These are phyloP conservation scores for Anthostomella pinea DNA, from an alignment of 2,329 filamentous ascomycete species.

Conservation along the genomic window DNA sequence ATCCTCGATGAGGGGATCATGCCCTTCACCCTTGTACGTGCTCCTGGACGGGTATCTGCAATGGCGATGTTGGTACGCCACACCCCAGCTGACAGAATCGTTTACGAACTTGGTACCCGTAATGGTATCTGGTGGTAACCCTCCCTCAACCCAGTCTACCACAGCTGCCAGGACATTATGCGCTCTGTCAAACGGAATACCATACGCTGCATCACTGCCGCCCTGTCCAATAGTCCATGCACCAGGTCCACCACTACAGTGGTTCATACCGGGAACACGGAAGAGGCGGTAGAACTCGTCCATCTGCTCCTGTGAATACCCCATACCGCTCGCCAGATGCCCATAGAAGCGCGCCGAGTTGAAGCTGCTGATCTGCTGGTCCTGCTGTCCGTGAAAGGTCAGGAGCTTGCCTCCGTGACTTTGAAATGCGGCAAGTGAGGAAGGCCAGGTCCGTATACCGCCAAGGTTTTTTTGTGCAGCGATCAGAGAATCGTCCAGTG, in stretches of 20 bases:
- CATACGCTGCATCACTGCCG: slow-evolving; percentile 13
- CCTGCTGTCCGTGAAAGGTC: slow-evolving; percentile 37
- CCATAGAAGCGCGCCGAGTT: slow-evolving; percentile 47
- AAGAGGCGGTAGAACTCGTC: slow-evolving; percentile 44
- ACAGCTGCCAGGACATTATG: slow-evolving; percentile 46
- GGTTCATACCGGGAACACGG: slow-evolving; percentile 45
- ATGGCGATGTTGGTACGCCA: slow-evolving; percentile 33
- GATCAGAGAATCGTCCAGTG: slow-evolving; percentile 32
- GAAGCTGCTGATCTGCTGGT: slow-evolving; percentile 42
- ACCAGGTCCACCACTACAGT: slow-evolving; percentile 46
- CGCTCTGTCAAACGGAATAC: slow-evolving; percentile 30
- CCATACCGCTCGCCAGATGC: slow-evolving; percentile 41
- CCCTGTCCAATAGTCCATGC: slow-evolving; percentile 35
- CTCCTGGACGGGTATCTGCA: slow-evolving; percentile 36
- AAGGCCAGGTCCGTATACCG: slow-evolving; percentile 29
- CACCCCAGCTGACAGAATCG: slow-evolving; percentile 18
- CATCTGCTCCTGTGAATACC: slow-evolving; percentile 27
- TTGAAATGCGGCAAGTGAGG: slow-evolving; percentile 35
- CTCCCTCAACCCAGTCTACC: slow-evolving; percentile 47
- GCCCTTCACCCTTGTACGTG: slow-evolving; percentile 27
- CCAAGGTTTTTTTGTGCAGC: slow-evolving; percentile 18
- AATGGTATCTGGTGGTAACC: slow-evolving; percentile 38
- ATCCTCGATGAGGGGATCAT: slow-evolving; percentile 23
- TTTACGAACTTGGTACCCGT: slow-evolving; percentile 35
- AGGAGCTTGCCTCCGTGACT: slow-evolving; percentile 39